phyloP scores from a whole-genome alignment of 371 early-diverging fungal species.

The Blakeslea trispora region DNA sequence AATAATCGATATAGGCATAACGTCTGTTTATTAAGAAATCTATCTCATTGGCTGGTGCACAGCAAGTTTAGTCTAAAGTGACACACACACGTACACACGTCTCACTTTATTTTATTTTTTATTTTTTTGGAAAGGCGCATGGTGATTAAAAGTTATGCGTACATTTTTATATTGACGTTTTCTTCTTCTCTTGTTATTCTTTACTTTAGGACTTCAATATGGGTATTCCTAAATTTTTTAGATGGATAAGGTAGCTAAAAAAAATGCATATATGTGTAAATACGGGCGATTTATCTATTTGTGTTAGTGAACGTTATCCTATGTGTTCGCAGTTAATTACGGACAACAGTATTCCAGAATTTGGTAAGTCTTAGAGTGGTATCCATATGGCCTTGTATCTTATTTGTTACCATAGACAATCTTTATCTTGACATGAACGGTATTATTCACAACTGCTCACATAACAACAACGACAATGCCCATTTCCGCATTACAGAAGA shows the following conservation, averaged over 20 bases:
- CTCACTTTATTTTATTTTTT: too few relatives aligned
- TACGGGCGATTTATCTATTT: background rate
- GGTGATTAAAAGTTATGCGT: too few relatives aligned
- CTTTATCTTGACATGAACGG: slow-evolving; percentile 99
- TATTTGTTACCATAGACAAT: slow-evolving; percentile 62
- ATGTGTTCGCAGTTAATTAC: slow-evolving; percentile 86
- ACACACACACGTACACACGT: too few relatives aligned
- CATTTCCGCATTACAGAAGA: slow-evolving; percentile 83
- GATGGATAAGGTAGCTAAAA: slow-evolving; percentile 77
- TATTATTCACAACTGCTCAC: slow-evolving; percentile 98
- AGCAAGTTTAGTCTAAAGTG: too few relatives aligned
- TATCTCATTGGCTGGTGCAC: too few relatives aligned
- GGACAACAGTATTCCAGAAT: slow-evolving; percentile 91
- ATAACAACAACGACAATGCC: slow-evolving; percentile 86
- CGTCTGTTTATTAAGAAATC: too few relatives aligned
- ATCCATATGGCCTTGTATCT: too few relatives aligned
- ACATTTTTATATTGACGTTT: too few relatives aligned
- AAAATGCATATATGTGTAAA: background rate
- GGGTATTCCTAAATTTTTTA: slow-evolving; percentile 91
- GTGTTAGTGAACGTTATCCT: slow-evolving; percentile 91
- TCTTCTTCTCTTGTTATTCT: slow-evolving; percentile 2
- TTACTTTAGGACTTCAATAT: slow-evolving; percentile 33
- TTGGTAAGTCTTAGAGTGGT: too few relatives aligned
- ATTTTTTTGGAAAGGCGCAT: too few relatives aligned
- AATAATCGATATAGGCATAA: too few relatives aligned